Base-by-base conservation (phyloP, 768 basidiomycete genomes). In the Lentinula detonsa region DNA sequence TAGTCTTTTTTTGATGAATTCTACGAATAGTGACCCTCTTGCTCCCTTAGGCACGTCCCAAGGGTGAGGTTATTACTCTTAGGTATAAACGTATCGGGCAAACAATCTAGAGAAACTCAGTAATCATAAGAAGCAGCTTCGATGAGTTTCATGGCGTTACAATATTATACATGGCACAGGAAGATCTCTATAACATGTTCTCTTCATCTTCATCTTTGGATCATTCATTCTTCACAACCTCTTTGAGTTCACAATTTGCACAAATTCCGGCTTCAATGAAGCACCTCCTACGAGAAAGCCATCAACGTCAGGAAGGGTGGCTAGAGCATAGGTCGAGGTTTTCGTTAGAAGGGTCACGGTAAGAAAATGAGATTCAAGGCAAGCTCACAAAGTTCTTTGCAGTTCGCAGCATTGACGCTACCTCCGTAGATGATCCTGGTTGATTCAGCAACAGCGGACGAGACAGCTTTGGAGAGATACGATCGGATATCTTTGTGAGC, bases 211-310 rank as follows among this genome's bases (percentile, higher is more conserved):
- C 37, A 28, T 5, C n/a, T 18, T 13, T 31, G 9, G 9, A 11
- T 16, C 42, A 23, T 33, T 34, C 13, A 54, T 58, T 37, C 51
- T 21, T 50, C 59, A 62, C 40, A 53, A 64, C 65, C 69, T 76
- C 66, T 73, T 87, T 40, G 81, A 79, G 68, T 95, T 95, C 81
- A 95, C 85, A 70, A 97, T 96, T 62, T 95, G 79, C 51, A 90
- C 85, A 68, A 98, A 97, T 75, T 98, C 95, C 43, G 95, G 95
- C 78, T 98, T 99, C 75, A 99, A 83, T 15, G 95, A 98, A 37
- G 96, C 96, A 28, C 96, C 95, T 28, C 95, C 96, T 42, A 98
- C 96, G 65, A 98, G 87, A 89, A 98, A 98, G 8, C 96, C 96
- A 72, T 98, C 96, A 50, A 98, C 88, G 70, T 98, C 96, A 10